These are phyloP conservation scores for Diaporthe sp. DNA, from an alignment of 2,329 filamentous ascomycete genomes.

Conservation along the genomic window DNA sequence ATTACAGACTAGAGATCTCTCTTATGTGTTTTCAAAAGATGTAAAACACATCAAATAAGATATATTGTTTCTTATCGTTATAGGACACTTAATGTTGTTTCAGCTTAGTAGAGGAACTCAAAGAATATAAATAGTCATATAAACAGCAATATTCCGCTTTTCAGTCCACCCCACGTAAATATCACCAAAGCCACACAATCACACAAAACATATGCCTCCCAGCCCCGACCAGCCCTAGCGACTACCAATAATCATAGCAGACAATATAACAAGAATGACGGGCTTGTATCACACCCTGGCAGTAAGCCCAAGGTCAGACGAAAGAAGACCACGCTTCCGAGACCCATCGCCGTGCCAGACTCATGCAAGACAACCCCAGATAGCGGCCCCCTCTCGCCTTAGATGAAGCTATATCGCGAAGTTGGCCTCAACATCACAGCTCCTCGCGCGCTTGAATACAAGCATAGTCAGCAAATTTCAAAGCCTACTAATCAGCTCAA, in stretches of 20 bases:
- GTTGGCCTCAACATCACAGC: background rate
- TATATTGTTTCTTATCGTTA: too few relatives aligned
- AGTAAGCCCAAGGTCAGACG: background rate
- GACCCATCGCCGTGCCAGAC: background rate
- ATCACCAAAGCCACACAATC: background rate
- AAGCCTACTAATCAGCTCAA: too few relatives aligned
- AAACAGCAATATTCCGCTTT: background rate
- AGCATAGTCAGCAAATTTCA: too few relatives aligned
- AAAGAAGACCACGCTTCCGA: background rate
- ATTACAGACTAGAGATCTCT: too few relatives aligned
- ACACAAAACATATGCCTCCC: background rate
- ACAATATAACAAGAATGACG: background rate
- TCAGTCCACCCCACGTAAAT: background rate
- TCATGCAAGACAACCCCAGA: background rate
- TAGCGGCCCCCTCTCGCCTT: background rate
- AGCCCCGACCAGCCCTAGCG: too few relatives aligned
- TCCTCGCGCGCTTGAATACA: background rate
- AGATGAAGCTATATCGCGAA: background rate
- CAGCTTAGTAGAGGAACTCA: too few relatives aligned
- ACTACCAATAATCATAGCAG: too few relatives aligned
- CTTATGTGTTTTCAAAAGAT: too few relatives aligned
- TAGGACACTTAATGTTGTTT: too few relatives aligned
- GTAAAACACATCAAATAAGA: too few relatives aligned
- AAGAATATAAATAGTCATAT: too few relatives aligned
- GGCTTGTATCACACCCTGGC: background rate